Conservation (phyloP, 2,329 filamentous ascomycete species). For the Clonostachys solani region DNA sequence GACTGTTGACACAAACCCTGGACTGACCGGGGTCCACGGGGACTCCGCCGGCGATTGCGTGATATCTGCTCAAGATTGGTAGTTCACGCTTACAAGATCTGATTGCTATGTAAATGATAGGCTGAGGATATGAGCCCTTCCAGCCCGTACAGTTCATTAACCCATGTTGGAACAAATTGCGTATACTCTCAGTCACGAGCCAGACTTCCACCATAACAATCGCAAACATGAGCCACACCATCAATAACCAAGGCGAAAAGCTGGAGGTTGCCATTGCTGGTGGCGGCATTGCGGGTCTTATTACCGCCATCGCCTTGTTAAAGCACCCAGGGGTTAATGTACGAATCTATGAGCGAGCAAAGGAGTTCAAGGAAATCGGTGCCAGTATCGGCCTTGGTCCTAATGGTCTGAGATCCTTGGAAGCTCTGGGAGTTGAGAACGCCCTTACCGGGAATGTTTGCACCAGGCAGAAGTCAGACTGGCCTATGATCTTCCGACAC, state of each 20-base stretch:
- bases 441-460: conserved; percentile 34
- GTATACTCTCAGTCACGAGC: no score
- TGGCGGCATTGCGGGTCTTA: conserved; percentile 45
- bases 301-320: conserved; percentile 38
- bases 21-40: no score
- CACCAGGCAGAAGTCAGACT: conserved; percentile 31
- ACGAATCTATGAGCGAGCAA: conserved; percentile 43
- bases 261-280: conserved; percentile 41
- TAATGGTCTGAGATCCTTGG: conserved; percentile 47
- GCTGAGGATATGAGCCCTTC: no score
- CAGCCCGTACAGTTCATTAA: no score
- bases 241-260: conserved; percentile 3
- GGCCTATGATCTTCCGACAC: conserved; percentile 39
- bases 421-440: conserved; percentile 41
- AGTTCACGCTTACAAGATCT: no score
- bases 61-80: no score
- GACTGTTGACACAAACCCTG: no score
- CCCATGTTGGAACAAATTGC: no score
- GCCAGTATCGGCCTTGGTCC: conserved; percentile 45
- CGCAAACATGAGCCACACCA: neutral
- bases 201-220: no score
- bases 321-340: conserved; percentile 34
- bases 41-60: no score
- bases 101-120: no score
- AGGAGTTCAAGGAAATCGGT: conserved; percentile 39